Evolutionary conservation across 306 rosid species (phyloP), one percentile per base, ranked within the genome.

Genomic region (Acacia melanoxylon): DNA sequence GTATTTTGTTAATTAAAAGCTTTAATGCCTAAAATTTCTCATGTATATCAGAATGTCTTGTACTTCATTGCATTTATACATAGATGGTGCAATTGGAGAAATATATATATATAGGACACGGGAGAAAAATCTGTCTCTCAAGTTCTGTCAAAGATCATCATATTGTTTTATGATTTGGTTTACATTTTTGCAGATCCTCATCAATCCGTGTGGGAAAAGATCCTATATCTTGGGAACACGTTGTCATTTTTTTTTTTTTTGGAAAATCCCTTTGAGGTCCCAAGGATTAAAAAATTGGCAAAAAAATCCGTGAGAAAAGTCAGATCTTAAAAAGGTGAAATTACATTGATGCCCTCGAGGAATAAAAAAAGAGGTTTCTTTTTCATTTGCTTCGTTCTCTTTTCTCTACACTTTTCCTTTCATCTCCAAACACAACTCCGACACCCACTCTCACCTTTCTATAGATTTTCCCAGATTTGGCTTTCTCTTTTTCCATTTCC

Each of bases 181-280:
- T 25, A 13, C 70, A 42, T 66, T 80, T 83, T 76, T 76, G 79
- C 51, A 87, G 88, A 29, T 79, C 81, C 68, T 82, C 83, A 19
- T 82, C 85, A 15, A 68, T 37, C 9, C 24, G 49, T 44, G 82
- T 29, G 13, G 74, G 62, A 20, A 80, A 74, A 77, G 41, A 75
- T 82, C 52, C 90, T 72, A n/a, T 85, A 68, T 25, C 87, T 11
- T 83, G 88, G 87, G 49, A 85, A 77, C 88, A 88, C 83, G 90
- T 88, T 80, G 49, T 74, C 75, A 66, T 20, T 42, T 11, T 80
- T 54, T 33, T 19, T 22, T 62, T 27, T 82, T 72, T 69, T 0
- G 27, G 68, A 59, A 29, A 29, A 29, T 29, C 31, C 31, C 31
- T 29, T 29, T 29, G 2, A 29, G 31, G 31, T 2, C 31, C 31